These are phyloP conservation scores for Aquilaria yunnanensis DNA, from an alignment of 345 rosid genomes.

Conservation along the genomic window DNA sequence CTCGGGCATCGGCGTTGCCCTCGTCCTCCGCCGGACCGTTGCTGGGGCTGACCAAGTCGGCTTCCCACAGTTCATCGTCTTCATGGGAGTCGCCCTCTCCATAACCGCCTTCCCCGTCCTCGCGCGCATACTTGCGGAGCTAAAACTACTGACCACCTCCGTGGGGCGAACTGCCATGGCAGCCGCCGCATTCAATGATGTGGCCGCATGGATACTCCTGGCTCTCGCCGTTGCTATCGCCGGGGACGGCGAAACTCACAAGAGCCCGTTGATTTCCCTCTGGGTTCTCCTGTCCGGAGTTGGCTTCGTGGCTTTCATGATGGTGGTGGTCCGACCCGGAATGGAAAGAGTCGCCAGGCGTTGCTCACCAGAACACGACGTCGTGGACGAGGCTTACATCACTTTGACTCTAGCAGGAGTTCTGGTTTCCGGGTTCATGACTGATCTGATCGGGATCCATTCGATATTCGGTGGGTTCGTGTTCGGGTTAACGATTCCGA, in stretches of 20 bases:
- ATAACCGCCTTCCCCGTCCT: conserved; percentile 48
- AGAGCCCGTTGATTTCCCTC: conserved; percentile 25
- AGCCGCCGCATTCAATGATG: conserved; percentile 43
- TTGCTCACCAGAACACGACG: conserved; percentile 25
- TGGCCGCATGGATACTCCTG: conserved; percentile 43
- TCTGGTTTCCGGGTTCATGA: conserved; percentile 40
- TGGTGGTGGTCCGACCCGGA: conserved; percentile 6
- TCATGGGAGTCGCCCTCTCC: conserved; percentile 45
- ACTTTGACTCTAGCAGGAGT: conserved; percentile 42
- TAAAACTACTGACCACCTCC: conserved; percentile 42
- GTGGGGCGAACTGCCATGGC: conserved; percentile 46
- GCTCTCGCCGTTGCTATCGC: conserved; percentile 44
- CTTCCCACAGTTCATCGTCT: conserved; percentile 27
- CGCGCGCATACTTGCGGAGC: conserved; percentile 43
- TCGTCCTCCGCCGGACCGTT: conserved; percentile 48
- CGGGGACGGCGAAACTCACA: conserved; percentile 19
- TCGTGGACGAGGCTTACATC: conserved; percentile 33
- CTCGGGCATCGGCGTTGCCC: conserved; percentile 59
- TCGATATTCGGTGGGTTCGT: conserved; percentile 47
- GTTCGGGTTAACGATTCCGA: conserved; percentile 41
- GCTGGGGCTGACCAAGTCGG: conserved; percentile 38
- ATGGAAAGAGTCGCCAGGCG: conserved; percentile 17
- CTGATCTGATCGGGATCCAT: conserved; percentile 48
- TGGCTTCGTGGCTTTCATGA: conserved; percentile 38
- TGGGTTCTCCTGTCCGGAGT: conserved; percentile 43